These are phyloP conservation scores for Xylariales sp. DNA, from an alignment of 2,329 filamentous ascomycete species.

Conservation along the genomic window DNA sequence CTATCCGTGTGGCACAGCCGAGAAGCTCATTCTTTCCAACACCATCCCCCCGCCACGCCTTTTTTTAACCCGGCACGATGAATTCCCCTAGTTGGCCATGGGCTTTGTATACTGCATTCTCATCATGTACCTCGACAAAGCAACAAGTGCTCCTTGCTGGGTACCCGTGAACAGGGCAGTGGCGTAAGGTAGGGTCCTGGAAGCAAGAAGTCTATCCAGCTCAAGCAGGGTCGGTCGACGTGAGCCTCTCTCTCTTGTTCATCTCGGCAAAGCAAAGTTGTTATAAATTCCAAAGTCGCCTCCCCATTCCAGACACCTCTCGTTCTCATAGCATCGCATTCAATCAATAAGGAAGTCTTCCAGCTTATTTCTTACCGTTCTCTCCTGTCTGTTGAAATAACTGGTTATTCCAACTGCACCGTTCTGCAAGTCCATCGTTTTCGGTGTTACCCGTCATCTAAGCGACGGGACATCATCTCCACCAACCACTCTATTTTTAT, in stretches of 20 bases:
- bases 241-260: neutral
- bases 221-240: neutral
- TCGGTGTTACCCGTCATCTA: neutral
- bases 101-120: constrained; percentile 2
- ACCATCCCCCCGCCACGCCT: neutral
- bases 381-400: too few relatives aligned
- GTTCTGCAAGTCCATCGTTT: neutral
- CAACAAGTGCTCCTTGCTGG: neutral
- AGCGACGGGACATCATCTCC: constrained; percentile 22
- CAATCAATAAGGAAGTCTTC: too few relatives aligned
- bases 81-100: neutral
- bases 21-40: neutral
- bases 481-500: constrained; percentile 23
- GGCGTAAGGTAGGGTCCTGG: neutral
- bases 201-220: too few relatives aligned
- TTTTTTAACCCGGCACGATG: neutral
- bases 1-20: neutral
- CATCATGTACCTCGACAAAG: constrained; percentile 1
- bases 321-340: too few relatives aligned
- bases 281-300: neutral
- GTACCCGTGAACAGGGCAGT: neutral
- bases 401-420: neutral
- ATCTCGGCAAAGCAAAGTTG: too few relatives aligned
- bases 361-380: too few relatives aligned
- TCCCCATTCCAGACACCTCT: neutral